Percentiles rank a stretch among this genome's conserved stretches.
phyloP scores from a whole-genome alignment of 2,329 filamentous ascomycete genomes.

The Clonostachys rosea region DNA sequence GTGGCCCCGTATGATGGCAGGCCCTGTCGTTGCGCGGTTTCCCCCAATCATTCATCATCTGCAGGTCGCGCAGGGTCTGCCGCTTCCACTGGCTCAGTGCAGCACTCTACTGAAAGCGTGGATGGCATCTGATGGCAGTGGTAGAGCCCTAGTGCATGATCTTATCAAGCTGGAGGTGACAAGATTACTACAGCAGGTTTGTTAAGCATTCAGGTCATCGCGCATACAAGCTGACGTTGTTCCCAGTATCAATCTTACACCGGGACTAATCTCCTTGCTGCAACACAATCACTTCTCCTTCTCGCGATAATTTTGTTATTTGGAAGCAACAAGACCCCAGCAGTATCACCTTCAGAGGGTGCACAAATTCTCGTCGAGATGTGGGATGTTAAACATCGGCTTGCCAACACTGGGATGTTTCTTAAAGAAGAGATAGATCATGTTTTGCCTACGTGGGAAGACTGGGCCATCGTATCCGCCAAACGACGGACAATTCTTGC shows the following conservation, averaged over 20 bases:
- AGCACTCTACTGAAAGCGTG: slow-evolving; percentile 6
- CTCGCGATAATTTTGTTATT: slow-evolving; percentile 2
- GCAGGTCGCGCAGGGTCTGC: slow-evolving; percentile 3
- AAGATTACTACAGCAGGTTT: background rate
- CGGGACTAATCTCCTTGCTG: slow-evolving; percentile 3
- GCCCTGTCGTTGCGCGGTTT: slow-evolving; percentile 1
- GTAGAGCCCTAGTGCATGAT: slow-evolving; percentile 1
- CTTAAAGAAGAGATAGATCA: slow-evolving; percentile 3
- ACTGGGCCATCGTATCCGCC: slow-evolving; percentile 8
- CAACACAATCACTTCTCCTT: slow-evolving; percentile 5
- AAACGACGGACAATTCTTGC: slow-evolving; percentile 9
- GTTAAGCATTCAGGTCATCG: too few relatives aligned
- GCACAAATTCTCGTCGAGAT: slow-evolving; percentile 5
- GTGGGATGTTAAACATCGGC: slow-evolving; percentile 8
- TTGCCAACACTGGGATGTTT: slow-evolving; percentile 7
- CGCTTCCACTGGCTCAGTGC: slow-evolving; percentile 4
- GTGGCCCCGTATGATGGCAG: slow-evolving; percentile 8
- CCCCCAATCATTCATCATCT: slow-evolving; percentile 7
- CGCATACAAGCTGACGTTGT: too few relatives aligned
- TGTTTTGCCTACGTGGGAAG: slow-evolving; percentile 4
- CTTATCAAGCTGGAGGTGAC: slow-evolving; percentile 3
- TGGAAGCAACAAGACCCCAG: background rate
- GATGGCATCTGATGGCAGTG: background rate
- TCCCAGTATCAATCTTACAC: slow-evolving; percentile 1
- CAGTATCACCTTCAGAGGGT: background rate